phyloP scores from a whole-genome alignment of 139 green algal species.

The Ettlia oleoabundans region DNA sequence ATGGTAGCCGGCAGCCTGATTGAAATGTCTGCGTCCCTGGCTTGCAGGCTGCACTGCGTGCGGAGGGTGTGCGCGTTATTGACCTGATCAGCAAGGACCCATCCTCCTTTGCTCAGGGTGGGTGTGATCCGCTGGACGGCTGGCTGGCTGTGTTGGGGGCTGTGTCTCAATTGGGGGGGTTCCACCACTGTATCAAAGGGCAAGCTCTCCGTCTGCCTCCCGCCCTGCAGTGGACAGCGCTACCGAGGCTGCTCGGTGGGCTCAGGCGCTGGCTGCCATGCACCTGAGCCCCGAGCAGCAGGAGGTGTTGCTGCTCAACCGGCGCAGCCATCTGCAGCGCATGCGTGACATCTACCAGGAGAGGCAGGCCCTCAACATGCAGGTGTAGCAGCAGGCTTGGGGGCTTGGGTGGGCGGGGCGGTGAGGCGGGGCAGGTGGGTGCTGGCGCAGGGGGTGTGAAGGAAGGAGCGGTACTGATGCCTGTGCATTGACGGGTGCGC shows the following conservation, averaged over 20 bases:
- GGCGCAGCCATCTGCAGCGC: slow-evolving; percentile 45
- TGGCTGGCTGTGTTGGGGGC: too few species aligned
- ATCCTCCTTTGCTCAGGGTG: background rate
- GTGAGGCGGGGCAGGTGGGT: too few species aligned
- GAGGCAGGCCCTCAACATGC: slow-evolving; percentile 47
- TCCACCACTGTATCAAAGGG: too few species aligned
- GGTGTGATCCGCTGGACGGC: too few species aligned
- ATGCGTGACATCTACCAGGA: slow-evolving; percentile 52
- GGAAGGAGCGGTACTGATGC: too few species aligned
- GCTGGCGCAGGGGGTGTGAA: too few species aligned
- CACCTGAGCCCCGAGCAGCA: slow-evolving; percentile 39
- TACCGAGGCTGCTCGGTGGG: background rate
- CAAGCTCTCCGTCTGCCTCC: too few species aligned
- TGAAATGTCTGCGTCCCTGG: too few species aligned
- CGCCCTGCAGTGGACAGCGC: background rate
- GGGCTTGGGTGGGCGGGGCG: too few species aligned
- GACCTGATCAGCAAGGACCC: slow-evolving; percentile 41
- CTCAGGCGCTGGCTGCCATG: slow-evolving; percentile 37
- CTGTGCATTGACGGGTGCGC: too few species aligned
- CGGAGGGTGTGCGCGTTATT: slow-evolving; percentile 41
- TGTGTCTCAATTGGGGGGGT: too few species aligned
- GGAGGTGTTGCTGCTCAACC: slow-evolving; percentile 44
- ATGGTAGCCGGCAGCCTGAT: too few species aligned
- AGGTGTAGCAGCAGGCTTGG: slow-evolving; percentile 4
- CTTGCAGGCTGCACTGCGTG: slow-evolving; percentile 39